Evolutionary conservation across 2,329 filamentous ascomycete species (phyloP), one percentile per base, ranked within the genome.

Genomic region (Epichloe elymi): DNA sequence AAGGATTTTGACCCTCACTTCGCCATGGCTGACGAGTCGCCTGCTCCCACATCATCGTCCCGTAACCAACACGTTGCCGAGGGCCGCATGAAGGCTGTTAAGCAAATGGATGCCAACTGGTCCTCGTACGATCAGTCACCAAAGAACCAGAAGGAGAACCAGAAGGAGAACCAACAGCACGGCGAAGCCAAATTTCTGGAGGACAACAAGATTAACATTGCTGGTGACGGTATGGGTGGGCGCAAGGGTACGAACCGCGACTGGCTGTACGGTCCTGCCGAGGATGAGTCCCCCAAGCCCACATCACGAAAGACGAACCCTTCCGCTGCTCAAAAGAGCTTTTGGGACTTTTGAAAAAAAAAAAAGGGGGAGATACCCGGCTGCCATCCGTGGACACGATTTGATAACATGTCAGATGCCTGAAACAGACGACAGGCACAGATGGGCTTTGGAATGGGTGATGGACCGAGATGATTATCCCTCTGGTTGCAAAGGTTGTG

Each of bases 1-100:
- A 88, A 90, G 67, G 80, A 87, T 63, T 90, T 94, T 59, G 82
- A 82, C 46, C 67, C 82, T 19, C 87, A 95, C 59, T 95, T 89
- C 72, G 74, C 74, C 48, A 83, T 94, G 71, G 74, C 75, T 6
- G 88, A 95, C 63, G 73, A 80, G 40, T 80, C 80, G 54, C 79
- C 81, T 36, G 70, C 69, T 10, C 65, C 72, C 15, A 45, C 17
- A 50, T 58, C 40, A n/a, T 33, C 67, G 37, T 67, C 65, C 60
- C 60, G 63, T 51, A 61, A 70, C 60, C 65, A 72, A 61, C 70
- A 69, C 19, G 61, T 81, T 19, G 65, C 75, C 48, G 75, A 80
- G 50, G 78, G 81, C 55, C 79, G 79, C 56, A 74, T 79, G 65
- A 87, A 88, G 69, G 82, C 76, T 3, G 78, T 86, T 49, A 82